phyloP scores from a whole-genome alignment of 495 filamentous ascomycete species.

The Lasiosphaeris hirsuta region DNA sequence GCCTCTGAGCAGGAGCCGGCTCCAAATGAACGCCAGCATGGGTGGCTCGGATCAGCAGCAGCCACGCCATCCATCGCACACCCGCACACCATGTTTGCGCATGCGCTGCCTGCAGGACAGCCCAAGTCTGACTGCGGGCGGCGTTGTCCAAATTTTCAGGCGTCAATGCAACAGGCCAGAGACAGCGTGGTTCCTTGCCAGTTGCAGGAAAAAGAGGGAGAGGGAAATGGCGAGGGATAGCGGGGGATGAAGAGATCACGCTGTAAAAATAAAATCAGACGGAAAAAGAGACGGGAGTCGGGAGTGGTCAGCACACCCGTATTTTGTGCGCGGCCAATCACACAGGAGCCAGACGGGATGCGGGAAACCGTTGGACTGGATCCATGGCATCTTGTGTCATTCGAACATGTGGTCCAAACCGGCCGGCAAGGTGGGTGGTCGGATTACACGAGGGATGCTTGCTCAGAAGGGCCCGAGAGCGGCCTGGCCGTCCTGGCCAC shows the following conservation, averaged over 20 bases:
- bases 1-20: background rate
- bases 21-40: slow-evolving; percentile 4
- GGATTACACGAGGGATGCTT: no score
- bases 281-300: background rate
- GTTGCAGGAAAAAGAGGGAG: background rate
- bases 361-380: slow-evolving; percentile 1
- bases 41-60: slow-evolving; percentile 23
- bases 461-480: no score
- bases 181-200: slow-evolving; percentile 10
- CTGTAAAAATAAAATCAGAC: background rate
- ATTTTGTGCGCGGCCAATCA: slow-evolving; percentile 13
- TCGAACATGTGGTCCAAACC: background rate
- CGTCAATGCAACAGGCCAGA: slow-evolving; percentile 28
- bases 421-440: background rate
- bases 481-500: background rate
- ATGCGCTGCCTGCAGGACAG: slow-evolving; percentile 25
- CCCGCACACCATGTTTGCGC: slow-evolving; percentile 5
- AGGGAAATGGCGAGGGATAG: background rate
- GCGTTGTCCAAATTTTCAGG: slow-evolving; percentile 19
- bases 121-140: slow-evolving; percentile 19
- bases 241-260: background rate
- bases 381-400: slow-evolving; percentile 4
- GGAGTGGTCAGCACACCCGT: slow-evolving; percentile 11
- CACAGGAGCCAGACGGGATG: background rate
- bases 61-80: slow-evolving; percentile 12